A percentile compares a stretch with the other conserved stretches of the same genome.
Evolutionary conservation across 495 filamentous ascomycete genomes (phyloP).

Genomic region (Aspergillus ostianus): DNA sequence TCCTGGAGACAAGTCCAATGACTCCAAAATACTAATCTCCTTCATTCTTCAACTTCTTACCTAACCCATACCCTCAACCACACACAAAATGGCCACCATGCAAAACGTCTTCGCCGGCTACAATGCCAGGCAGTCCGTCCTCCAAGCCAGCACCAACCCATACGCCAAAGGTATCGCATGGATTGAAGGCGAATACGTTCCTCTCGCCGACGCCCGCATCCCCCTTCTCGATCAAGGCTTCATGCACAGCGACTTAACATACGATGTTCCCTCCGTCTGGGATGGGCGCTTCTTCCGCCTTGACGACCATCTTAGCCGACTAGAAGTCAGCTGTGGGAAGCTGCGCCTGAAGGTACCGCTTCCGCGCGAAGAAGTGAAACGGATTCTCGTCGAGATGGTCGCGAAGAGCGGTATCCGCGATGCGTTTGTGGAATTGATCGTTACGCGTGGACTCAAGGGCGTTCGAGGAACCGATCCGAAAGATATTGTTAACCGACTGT

Average conservation of each 20-base stretch:
- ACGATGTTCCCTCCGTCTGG: slow-evolving; percentile 41
- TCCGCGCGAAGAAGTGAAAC: slow-evolving; percentile 27
- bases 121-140: slow-evolving; percentile 19
- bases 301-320: slow-evolving; percentile 33
- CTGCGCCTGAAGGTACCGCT: slow-evolving; percentile 33
- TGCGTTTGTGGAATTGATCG: slow-evolving; percentile 39
- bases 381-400: slow-evolving; percentile 33
- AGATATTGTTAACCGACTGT: slow-evolving; percentile 31
- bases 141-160: slow-evolving; percentile 27
- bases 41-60: not conserved
- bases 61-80: not conserved
- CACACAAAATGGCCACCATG: slow-evolving; percentile 29
- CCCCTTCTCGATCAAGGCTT: slow-evolving; percentile 40
- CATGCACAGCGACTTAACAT: slow-evolving; percentile 38
- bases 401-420: slow-evolving; percentile 38
- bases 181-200: slow-evolving; percentile 30
- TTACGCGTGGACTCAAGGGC: slow-evolving; percentile 37
- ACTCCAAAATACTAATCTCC: not conserved
- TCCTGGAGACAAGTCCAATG: not conserved
- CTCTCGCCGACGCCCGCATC: slow-evolving; percentile 33
- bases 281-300: slow-evolving; percentile 37
- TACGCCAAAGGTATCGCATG: slow-evolving; percentile 33
- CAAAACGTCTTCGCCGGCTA: slow-evolving; percentile 29
- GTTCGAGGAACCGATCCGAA: slow-evolving; percentile 27
- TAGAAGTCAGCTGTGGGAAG: slow-evolving; percentile 33